phyloP scores from a whole-genome alignment of 768 basidiomycete genomes.

The Lyophyllum shimeji region DNA sequence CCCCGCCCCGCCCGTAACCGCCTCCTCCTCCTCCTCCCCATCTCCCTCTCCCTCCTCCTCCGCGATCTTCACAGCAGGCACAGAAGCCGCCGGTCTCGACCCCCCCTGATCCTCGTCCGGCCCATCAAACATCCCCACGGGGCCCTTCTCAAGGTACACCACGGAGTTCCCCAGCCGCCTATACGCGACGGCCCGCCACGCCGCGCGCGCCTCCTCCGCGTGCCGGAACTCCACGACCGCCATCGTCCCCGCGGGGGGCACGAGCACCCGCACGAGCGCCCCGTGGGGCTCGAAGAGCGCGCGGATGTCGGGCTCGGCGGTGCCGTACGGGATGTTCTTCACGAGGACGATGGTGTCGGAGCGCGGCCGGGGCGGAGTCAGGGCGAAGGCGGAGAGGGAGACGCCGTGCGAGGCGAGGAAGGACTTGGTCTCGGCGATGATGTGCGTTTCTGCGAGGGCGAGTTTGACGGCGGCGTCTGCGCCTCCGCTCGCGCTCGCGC shows the following conservation, averaged over 20 bases:
- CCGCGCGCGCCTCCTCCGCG: slow-evolving; percentile 66
- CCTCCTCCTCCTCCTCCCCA: slow-evolving; percentile 33
- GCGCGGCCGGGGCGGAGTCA: slow-evolving; percentile 44
- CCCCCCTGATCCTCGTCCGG: too few species aligned
- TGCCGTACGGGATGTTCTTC: slow-evolving; percentile 96
- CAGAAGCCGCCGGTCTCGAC: too few species aligned
- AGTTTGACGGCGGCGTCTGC: slow-evolving; percentile 89
- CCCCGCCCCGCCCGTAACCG: slow-evolving; percentile 61
- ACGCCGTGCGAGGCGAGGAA: slow-evolving; percentile 84
- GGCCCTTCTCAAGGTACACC: slow-evolving; percentile 92
- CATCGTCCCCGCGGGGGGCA: slow-evolving; percentile 79
- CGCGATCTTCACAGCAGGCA: too few species aligned
- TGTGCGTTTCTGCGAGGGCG: slow-evolving; percentile 93
- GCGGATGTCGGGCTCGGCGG: slow-evolving; percentile 67
- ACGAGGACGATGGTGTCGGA: slow-evolving; percentile 87
- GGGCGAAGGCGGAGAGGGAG: slow-evolving; percentile 43
- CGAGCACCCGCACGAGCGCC: slow-evolving; percentile 53
- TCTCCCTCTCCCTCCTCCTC: neutral
- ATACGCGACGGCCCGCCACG: slow-evolving; percentile 84
- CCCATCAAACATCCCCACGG: slow-evolving; percentile 72
- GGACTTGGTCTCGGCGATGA: slow-evolving; percentile 92
- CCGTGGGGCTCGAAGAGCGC: slow-evolving; percentile 81
- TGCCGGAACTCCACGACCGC: slow-evolving; percentile 88
- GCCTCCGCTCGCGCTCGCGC: too few species aligned
- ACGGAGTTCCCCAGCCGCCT: slow-evolving; percentile 85